phyloP scores from a whole-genome alignment of 2,329 filamentous ascomycete genomes.

The Aspergillus fumigatus region DNA sequence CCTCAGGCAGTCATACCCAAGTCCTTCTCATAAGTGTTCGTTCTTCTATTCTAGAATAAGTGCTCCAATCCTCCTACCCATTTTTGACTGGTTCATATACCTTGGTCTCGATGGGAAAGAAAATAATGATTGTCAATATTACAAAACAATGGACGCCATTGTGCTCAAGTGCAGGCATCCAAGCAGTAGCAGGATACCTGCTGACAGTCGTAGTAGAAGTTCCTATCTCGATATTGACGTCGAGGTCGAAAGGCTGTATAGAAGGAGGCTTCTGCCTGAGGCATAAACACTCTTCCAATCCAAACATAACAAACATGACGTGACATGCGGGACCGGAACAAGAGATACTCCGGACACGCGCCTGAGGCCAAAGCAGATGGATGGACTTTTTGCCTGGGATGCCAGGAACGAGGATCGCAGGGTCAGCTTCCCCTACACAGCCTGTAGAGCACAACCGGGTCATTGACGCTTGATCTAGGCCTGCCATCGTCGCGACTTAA shows the following conservation, averaged over 20 bases:
- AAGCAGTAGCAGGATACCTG: not conserved
- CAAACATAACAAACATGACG: not conserved
- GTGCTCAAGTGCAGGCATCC: not conserved
- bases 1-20: not conserved
- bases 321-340: not conserved
- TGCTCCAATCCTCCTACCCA: not conserved
- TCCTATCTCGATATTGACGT: not conserved
- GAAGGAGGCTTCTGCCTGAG: not conserved
- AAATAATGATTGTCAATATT: not conserved
- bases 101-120: not conserved
- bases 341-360: conserved; percentile 17
- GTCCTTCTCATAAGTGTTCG: not conserved
- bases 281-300: not conserved
- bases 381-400: conserved; percentile 21
- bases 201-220: not conserved
- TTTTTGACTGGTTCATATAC: not conserved
- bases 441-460: conserved; percentile 12
- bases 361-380: conserved; percentile 17
- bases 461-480: conserved; percentile 10
- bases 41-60: not conserved
- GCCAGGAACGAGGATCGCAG: conserved; percentile 3
- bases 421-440: conserved; percentile 8
- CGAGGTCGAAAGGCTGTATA: not conserved
- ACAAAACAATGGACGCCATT: not conserved
- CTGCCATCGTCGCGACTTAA: conserved; percentile 8